Conservation (phyloP, 2,329 filamentous ascomycete genomes). For the Xylaria sp. region DNA sequence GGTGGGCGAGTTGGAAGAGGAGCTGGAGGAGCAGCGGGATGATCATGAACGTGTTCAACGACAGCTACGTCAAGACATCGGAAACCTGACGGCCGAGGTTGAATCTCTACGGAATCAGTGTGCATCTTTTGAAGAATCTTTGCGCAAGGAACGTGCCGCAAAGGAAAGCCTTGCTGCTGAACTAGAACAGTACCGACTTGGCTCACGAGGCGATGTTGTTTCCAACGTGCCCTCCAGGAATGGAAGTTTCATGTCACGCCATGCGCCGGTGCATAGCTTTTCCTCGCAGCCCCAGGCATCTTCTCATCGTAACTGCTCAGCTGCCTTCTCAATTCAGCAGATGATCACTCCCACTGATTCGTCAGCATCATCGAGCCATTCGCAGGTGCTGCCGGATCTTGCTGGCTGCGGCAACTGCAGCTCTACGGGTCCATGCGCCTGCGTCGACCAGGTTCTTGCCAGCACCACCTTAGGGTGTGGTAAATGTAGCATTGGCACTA, state of each 20-base stretch:
- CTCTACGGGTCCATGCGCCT: conserved; percentile 49
- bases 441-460: conserved; percentile 54
- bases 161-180: conserved; percentile 35
- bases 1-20: conserved; percentile 69
- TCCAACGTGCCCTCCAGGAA: conserved; percentile 27
- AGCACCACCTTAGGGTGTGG: conserved; percentile 55
- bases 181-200: conserved; percentile 27
- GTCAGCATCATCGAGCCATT: conserved; percentile 25
- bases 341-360: conserved; percentile 51
- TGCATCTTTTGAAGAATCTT: conserved; percentile 56
- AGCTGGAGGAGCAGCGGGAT: conserved; percentile 57
- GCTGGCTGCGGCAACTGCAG: conserved; percentile 53
- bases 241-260: conserved; percentile 26
- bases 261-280: conserved; percentile 20
- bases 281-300: conserved; percentile 26
- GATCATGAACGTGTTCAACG: conserved; percentile 52
- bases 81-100: conserved; percentile 58
- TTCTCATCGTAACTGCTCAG: conserved; percentile 31
- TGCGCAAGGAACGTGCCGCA: conserved; percentile 53
- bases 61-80: conserved; percentile 53
- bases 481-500: conserved; percentile 56
- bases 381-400: conserved; percentile 32
- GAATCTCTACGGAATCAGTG: conserved; percentile 60
- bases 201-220: conserved; percentile 23
- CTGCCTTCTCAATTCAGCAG: conserved; percentile 51